Evolutionary conservation across 148 eudicot genomes (phyloP).

Genomic region (Chenopodium suecicum): DNA sequence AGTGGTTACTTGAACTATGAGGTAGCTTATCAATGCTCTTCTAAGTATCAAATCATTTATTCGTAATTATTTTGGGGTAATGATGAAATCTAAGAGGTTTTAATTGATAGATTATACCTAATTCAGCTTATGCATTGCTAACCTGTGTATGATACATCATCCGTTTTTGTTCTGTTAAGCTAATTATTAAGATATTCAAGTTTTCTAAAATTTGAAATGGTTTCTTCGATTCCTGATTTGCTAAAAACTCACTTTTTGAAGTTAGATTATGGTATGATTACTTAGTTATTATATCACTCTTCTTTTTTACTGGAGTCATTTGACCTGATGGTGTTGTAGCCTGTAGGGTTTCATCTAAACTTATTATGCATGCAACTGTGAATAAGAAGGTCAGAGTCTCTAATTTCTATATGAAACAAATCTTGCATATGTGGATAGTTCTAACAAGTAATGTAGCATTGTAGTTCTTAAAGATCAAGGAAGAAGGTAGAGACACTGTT

Average conservation of each 20-base stretch:
- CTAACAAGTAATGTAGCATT: neutral
- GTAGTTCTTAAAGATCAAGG: neutral
- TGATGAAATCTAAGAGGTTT: neutral
- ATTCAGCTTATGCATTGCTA: neutral
- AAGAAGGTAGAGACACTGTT: neutral
- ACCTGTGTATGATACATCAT: neutral
- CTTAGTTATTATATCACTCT: neutral
- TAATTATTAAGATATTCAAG: neutral
- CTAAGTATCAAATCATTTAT: constrained; percentile 7
- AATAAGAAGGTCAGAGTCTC: neutral
- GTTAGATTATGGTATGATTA: neutral
- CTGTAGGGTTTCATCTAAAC: neutral
- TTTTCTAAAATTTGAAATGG: neutral
- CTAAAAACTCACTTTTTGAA: neutral
- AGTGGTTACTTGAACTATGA: constrained; percentile 82
- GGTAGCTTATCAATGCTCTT: constrained; percentile 38
- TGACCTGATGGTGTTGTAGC: neutral
- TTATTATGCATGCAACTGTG: neutral
- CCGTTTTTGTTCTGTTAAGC: neutral
- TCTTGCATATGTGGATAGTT: constrained; percentile 2
- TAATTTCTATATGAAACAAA: neutral
- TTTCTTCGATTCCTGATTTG: neutral
- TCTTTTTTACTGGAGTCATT: neutral
- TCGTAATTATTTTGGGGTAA: neutral
- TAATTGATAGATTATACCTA: neutral